These are phyloP conservation scores for Chytridiales sp. DNA, from an alignment of 371 early-diverging fungal genomes.

Conservation along the genomic window DNA sequence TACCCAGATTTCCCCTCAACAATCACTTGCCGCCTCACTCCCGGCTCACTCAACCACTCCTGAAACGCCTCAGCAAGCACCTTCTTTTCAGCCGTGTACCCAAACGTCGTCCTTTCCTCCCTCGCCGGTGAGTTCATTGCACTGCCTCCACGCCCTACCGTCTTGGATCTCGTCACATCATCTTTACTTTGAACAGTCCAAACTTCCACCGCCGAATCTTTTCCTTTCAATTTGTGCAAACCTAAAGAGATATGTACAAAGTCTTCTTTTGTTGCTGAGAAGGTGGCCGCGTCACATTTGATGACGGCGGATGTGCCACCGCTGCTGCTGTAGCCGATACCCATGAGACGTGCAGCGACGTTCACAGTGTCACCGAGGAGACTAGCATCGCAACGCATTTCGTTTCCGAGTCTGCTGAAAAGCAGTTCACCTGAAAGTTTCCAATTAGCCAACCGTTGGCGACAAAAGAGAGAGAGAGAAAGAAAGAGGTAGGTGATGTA, in stretches of 20 bases:
- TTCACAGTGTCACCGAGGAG: slow-evolving; percentile 15
- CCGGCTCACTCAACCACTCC: not conserved
- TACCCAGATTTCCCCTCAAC: slow-evolving; percentile 13
- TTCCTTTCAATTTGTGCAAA: slow-evolving; percentile 1
- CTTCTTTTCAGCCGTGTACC: slow-evolving; percentile 9
- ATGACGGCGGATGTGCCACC: too few relatives aligned
- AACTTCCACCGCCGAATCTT: not conserved
- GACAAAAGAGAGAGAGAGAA: too few relatives aligned
- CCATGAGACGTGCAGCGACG: slow-evolving; percentile 10
- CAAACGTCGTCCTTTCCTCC: not conserved
- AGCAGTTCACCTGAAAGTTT: too few relatives aligned
- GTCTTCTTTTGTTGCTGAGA: too few relatives aligned
- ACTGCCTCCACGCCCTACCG: not conserved
- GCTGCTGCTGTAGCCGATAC: too few relatives aligned
- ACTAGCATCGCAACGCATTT: slow-evolving; percentile 2
- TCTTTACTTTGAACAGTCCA: not conserved
- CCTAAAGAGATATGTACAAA: too few relatives aligned
- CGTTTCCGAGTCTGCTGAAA: slow-evolving; percentile 4
- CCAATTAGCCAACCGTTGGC: too few relatives aligned
- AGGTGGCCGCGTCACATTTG: too few relatives aligned
- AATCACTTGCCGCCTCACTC: not conserved
- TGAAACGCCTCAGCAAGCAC: not conserved
- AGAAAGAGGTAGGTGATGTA: too few relatives aligned
- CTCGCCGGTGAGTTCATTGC: not conserved
- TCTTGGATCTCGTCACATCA: not conserved